These are phyloP conservation scores for Trypanosoma congolense DNA, from an alignment of 208 protist genomes.

Conservation along the genomic window DNA sequence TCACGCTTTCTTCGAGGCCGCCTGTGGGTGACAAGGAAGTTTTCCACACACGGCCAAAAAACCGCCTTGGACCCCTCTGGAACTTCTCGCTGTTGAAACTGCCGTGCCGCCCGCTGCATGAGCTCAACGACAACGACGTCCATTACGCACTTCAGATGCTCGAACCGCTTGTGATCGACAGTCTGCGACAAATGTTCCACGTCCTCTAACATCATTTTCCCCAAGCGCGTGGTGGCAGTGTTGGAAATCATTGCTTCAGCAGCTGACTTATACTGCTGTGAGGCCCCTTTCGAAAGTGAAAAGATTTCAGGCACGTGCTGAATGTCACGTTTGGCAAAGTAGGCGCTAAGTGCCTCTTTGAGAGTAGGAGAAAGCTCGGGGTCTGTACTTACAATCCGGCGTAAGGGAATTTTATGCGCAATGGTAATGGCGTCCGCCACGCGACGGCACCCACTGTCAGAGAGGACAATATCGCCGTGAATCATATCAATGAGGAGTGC, in stretches of 20 bases:
- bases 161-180: slow-evolving; percentile 23
- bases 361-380: slow-evolving; percentile 24
- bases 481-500: slow-evolving; percentile 63
- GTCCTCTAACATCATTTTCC: slow-evolving; percentile 14
- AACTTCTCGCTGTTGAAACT: not conserved
- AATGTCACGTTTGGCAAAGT: slow-evolving; percentile 47
- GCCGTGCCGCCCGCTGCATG: slow-evolving; percentile 9
- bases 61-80: slow-evolving; percentile 8
- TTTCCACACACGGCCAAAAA: not conserved
- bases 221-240: slow-evolving; percentile 1
- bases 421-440: slow-evolving; percentile 39
- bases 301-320: slow-evolving; percentile 37
- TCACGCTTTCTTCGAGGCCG: too few species aligned
- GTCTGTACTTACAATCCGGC: slow-evolving; percentile 17
- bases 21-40: too few species aligned
- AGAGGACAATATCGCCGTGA: slow-evolving; percentile 47
- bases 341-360: slow-evolving; percentile 40
- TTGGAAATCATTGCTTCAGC: slow-evolving; percentile 23
- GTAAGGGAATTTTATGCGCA: slow-evolving; percentile 30
- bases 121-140: slow-evolving; percentile 39
- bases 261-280: slow-evolving; percentile 25
- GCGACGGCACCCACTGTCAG: slow-evolving; percentile 33
- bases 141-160: slow-evolving; percentile 35
- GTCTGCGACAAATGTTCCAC: slow-evolving; percentile 13
- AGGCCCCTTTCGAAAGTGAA: slow-evolving; percentile 24